Percentiles rank a stretch among this genome's conserved stretches.
phyloP scores from a whole-genome alignment of 768 basidiomycete genomes.

The Pleurotus pulmonarius region DNA sequence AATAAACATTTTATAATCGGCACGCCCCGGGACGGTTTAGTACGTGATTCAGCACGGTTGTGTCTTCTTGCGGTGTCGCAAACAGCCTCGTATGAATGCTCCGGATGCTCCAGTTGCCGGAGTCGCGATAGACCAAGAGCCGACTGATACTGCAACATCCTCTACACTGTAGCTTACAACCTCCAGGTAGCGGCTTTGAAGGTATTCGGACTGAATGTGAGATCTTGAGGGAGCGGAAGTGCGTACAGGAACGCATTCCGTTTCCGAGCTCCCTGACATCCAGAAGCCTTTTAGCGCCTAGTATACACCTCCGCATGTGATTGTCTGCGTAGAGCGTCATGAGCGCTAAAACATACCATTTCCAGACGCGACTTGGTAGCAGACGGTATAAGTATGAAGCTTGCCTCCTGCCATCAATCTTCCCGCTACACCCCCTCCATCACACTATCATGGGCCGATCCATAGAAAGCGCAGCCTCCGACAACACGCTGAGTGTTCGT shows the following conservation, averaged over 20 bases:
- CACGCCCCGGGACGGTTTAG: neutral
- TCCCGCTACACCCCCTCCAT: neutral
- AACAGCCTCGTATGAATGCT: neutral
- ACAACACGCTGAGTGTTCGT: conserved; percentile 49
- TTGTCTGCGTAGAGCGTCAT: neutral
- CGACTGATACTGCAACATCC: neutral
- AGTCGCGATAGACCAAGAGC: neutral
- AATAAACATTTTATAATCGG: neutral
- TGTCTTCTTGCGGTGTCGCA: neutral
- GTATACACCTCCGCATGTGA: neutral
- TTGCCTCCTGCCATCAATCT: neutral
- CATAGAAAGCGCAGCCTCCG: neutral
- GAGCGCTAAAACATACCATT: conserved; percentile 3
- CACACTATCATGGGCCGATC: conserved; percentile 10
- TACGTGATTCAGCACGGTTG: neutral
- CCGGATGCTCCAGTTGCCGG: conserved; percentile 3
- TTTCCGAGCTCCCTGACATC: neutral
- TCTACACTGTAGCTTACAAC: no score
- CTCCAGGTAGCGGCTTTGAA: no score
- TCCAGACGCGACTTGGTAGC: neutral
- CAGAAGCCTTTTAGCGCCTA: neutral
- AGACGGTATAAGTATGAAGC: neutral
- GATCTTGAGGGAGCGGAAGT: no score
- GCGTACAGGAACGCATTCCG: no score
- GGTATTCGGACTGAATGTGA: no score